These are phyloP conservation scores for Phytophthora tubulina DNA, from an alignment of 352 stramenopile genomes.

Conservation along the genomic window DNA sequence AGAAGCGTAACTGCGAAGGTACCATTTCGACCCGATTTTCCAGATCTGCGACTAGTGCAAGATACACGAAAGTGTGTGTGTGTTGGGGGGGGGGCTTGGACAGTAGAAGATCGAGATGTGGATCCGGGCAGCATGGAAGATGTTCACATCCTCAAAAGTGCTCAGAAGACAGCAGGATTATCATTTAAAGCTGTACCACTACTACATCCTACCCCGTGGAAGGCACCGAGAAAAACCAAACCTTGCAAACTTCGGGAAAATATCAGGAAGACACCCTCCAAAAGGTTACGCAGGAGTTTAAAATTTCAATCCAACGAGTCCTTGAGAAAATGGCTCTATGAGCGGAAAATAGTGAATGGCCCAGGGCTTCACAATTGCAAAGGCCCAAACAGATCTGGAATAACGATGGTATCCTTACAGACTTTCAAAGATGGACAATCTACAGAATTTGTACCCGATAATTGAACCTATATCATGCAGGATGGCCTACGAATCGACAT, in stretches of 20 bases:
- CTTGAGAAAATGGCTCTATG: not conserved
- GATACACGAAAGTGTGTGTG: not conserved
- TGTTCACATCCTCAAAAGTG: not conserved
- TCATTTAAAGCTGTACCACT: not conserved
- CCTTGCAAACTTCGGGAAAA: not conserved
- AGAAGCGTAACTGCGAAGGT: not conserved
- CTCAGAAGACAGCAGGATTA: not conserved
- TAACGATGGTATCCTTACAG: not conserved
- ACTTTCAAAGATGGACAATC: not conserved
- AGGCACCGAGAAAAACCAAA: not conserved
- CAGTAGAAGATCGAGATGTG: not conserved
- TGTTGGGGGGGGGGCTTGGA: not conserved
- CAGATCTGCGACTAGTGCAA: not conserved
- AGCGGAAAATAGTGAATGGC: not conserved
- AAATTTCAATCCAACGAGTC: not conserved
- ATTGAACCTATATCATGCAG: not conserved
- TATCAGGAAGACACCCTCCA: not conserved
- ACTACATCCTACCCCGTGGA: not conserved
- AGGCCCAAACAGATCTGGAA: not conserved
- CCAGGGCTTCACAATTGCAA: not conserved
- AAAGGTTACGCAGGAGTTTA: not conserved
- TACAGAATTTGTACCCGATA: conserved; percentile 1
- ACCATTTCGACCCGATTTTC: not conserved
- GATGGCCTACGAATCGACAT: not conserved
- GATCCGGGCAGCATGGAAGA: not conserved